Evolutionary conservation across 139 green algal species (phyloP).

Genomic region (Volvox reticuliferus): DNA sequence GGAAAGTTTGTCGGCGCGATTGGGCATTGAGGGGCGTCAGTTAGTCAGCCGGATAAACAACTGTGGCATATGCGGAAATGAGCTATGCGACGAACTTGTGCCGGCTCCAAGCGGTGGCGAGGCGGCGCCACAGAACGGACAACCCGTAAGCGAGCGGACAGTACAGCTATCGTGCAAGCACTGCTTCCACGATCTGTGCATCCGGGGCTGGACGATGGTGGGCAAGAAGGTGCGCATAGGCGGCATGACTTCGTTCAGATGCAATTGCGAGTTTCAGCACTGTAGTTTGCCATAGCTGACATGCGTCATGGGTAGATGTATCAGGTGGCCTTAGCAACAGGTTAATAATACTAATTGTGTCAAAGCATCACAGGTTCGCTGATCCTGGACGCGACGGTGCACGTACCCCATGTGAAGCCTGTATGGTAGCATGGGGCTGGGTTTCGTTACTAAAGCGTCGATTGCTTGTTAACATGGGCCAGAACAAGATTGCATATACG

Average conservation of each 20-base stretch:
- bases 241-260: neutral
- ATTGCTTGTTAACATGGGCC: no score
- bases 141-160: constrained; percentile 47
- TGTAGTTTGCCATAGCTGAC: no score
- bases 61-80: constrained; percentile 87
- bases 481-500: no score
- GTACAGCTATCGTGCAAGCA: constrained; percentile 92
- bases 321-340: no score
- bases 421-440: no score
- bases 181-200: constrained; percentile 90
- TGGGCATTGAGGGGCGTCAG: constrained; percentile 66
- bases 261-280: no score
- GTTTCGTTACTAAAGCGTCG: no score
- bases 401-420: no score
- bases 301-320: no score
- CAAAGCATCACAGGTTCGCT: no score
- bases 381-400: no score
- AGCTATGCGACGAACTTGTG: constrained; percentile 62
- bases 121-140: neutral
- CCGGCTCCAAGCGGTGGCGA: constrained; percentile 8
- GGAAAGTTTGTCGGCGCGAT: constrained; percentile 59
- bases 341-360: no score
- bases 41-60: constrained; percentile 66
- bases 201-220: constrained; percentile 91
- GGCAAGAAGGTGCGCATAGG: constrained; percentile 76